Evolutionary conservation across 2,329 filamentous ascomycete genomes (phyloP).

Genomic region (Acrodontium crateriforme): DNA sequence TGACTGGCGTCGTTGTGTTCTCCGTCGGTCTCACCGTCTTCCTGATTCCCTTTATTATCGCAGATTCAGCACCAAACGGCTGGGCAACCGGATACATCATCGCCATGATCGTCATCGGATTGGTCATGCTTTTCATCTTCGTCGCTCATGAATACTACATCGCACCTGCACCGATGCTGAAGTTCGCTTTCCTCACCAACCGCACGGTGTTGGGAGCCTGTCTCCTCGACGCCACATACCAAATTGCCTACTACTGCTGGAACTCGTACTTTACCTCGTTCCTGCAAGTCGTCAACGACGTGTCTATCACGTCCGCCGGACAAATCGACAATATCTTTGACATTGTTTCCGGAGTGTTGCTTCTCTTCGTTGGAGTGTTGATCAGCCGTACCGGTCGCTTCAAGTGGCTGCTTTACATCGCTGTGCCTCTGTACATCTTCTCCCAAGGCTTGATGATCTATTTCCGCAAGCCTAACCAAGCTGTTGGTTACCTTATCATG

Average conservation of each 20-base stretch:
- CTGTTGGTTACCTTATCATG: constrained; percentile 39
- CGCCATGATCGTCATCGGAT: constrained; percentile 21
- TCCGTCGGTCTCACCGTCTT: constrained; percentile 32
- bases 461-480: constrained; percentile 23
- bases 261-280: constrained; percentile 30
- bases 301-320: constrained; percentile 18
- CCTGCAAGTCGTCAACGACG: constrained; percentile 33
- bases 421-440: constrained; percentile 23
- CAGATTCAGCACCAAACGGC: constrained; percentile 32
- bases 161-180: constrained; percentile 44
- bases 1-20: neutral
- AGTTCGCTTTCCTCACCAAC: constrained; percentile 36
- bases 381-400: constrained; percentile 35
- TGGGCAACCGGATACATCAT: constrained; percentile 28
- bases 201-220: constrained; percentile 38
- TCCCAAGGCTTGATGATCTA: constrained; percentile 23
- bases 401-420: constrained; percentile 30
- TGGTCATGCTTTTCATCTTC: constrained; percentile 28
- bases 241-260: constrained; percentile 33
- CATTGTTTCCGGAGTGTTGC: constrained; percentile 29
- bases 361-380: constrained; percentile 32
- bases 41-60: constrained; percentile 61
- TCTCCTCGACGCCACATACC: constrained; percentile 25
- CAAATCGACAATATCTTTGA: constrained; percentile 23
- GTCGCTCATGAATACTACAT: constrained; percentile 44